Conservation (phyloP, 495 filamentous ascomycete genomes). For the Penicillium manginii region DNA sequence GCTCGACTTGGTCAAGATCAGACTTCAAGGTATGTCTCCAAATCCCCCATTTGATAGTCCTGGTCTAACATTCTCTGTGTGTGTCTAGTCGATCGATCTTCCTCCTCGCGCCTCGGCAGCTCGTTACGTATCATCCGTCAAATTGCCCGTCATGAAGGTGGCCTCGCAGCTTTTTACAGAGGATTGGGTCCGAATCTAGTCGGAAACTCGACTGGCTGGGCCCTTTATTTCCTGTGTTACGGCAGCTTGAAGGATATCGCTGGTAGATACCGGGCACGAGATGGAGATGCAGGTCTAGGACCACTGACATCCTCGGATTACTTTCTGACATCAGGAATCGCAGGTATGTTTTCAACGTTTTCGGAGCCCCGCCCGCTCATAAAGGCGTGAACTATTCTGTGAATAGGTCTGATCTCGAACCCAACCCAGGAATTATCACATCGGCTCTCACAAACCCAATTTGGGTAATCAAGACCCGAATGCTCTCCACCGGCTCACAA, state of each 20-base stretch:
- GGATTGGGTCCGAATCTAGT: slow-evolving; percentile 88
- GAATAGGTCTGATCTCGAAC: background rate
- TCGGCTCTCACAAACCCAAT: slow-evolving; percentile 90
- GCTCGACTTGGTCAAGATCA: slow-evolving; percentile 93
- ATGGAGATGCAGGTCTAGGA: slow-evolving; percentile 4
- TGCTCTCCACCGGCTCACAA: slow-evolving; percentile 79
- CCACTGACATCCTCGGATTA: slow-evolving; percentile 74
- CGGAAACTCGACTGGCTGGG: slow-evolving; percentile 91
- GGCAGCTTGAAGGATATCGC: slow-evolving; percentile 58
- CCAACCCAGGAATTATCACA: slow-evolving; percentile 63
- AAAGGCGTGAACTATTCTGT: background rate
- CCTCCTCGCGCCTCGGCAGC: slow-evolving; percentile 49
- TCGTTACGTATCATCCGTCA: slow-evolving; percentile 58
- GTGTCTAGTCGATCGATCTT: slow-evolving; percentile 46
- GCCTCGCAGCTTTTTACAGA: slow-evolving; percentile 75
- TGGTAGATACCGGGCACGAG: slow-evolving; percentile 18
- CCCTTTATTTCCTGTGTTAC: slow-evolving; percentile 83
- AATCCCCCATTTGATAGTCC: background rate
- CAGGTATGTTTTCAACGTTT: slow-evolving; percentile 53
- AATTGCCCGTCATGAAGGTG: slow-evolving; percentile 61
- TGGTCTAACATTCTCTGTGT: background rate
- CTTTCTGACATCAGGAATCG: slow-evolving; percentile 76
- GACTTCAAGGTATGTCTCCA: slow-evolving; percentile 72
- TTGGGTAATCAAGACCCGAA: slow-evolving; percentile 98
- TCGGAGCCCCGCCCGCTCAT: background rate